These are phyloP conservation scores for Xylaria polymorpha DNA, from an alignment of 2,329 filamentous ascomycete genomes.

Conservation along the genomic window DNA sequence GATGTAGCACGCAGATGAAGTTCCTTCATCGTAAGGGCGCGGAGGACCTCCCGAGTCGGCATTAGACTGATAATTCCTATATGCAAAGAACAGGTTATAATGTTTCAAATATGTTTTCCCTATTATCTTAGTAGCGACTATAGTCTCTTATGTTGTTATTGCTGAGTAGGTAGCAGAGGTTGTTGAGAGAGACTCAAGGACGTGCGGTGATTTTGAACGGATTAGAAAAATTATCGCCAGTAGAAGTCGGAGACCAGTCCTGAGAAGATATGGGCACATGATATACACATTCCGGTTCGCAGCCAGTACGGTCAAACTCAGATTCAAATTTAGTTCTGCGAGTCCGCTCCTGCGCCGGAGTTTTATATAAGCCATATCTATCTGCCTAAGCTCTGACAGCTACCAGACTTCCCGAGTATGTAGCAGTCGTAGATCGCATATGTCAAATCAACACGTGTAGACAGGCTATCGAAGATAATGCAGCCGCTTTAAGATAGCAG, in stretches of 20 bases:
- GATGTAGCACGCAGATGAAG: not conserved
- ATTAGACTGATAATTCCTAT: not conserved
- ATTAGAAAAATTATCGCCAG: not conserved
- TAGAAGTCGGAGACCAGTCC: not conserved
- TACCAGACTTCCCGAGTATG: not conserved
- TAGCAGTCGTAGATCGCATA: not conserved
- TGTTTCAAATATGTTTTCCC: not conserved
- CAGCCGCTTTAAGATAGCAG: not conserved
- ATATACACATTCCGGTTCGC: not conserved
- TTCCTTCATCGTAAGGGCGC: not conserved
- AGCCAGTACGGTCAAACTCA: slow-evolving; percentile 14
- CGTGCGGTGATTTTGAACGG: not conserved
- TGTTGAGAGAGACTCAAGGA: not conserved
- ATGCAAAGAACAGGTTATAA: not conserved
- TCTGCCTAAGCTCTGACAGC: not conserved
- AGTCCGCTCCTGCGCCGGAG: not conserved
- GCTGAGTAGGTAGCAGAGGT: too few relatives aligned
- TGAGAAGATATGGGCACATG: not conserved
- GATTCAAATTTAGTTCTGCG: not conserved
- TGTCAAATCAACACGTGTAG: not conserved
- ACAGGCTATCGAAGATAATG: not conserved
- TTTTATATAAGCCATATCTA: not conserved
- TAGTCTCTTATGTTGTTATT: not conserved
- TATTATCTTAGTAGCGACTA: not conserved
- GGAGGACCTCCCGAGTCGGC: not conserved